Conservation (phyloP, 305 asterid species). For the Solanum aculeatissimum region DNA sequence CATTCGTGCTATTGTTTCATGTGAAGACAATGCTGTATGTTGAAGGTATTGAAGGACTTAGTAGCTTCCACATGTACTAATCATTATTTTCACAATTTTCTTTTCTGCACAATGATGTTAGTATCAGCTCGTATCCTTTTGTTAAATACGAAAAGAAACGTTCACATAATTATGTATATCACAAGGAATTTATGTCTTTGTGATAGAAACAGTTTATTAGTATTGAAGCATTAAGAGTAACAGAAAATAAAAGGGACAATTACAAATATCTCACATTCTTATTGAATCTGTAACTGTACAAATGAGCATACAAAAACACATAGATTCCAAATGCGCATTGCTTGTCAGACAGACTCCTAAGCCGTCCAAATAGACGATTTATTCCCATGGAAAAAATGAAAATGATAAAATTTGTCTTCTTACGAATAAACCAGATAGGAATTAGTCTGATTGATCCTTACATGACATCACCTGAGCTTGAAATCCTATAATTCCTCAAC, state of each 20-base stretch:
- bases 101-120: background rate
- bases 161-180: background rate
- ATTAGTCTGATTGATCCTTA: background rate
- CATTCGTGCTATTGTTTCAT: background rate
- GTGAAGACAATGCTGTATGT: conserved; percentile 4
- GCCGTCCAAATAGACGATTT: background rate
- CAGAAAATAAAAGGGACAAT: background rate
- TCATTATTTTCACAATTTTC: background rate
- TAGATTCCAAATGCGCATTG: background rate
- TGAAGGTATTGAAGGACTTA: background rate
- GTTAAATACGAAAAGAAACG: background rate
- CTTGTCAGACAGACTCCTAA: background rate
- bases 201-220: background rate
- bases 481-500: background rate
- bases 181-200: background rate
- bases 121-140: background rate
- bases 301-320: background rate
- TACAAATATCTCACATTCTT: background rate
- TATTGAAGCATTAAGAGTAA: background rate
- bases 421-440: background rate
- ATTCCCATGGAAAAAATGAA: background rate
- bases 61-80: background rate
- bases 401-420: background rate
- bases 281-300: background rate
- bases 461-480: background rate